Conservation (phyloP, 2,329 filamentous ascomycete genomes). For the Cladosporium sp. region DNA sequence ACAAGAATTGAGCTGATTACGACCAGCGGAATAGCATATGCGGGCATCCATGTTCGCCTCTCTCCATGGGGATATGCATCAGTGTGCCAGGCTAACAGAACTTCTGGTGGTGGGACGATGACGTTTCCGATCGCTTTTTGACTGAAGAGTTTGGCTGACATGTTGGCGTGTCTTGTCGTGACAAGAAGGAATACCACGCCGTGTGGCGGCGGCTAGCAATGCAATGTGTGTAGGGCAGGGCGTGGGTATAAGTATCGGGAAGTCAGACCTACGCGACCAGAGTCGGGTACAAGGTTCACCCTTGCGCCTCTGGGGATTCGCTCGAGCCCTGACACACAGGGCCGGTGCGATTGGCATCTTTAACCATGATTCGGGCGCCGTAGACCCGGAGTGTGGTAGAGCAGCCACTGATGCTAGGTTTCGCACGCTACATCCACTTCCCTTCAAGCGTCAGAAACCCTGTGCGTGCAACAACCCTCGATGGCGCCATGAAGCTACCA, state of each 20-base stretch:
- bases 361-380: neutral
- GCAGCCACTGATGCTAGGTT: neutral
- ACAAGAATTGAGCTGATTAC: conserved; percentile 20
- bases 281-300: conserved; percentile 1
- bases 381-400: neutral
- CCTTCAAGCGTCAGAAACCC: neutral
- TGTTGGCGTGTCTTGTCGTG: neutral
- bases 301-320: conserved; percentile 4
- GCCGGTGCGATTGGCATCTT: neutral
- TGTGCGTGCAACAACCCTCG: neutral
- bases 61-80: conserved; percentile 6
- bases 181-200: neutral
- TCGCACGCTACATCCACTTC: too few relatives aligned
- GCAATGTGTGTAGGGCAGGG: neutral
- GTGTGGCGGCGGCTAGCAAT: neutral
- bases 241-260: neutral
- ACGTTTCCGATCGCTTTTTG: conserved; percentile 9
- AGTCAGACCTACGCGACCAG: neutral
- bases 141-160: neutral
- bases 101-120: neutral
- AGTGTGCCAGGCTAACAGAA: conserved; percentile 6
- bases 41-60: conserved; percentile 7
- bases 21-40: conserved; percentile 17
- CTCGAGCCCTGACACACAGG: neutral
- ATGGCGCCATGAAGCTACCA: neutral